These are phyloP conservation scores for Hymenoscyphus repandus DNA, from an alignment of 2,329 filamentous ascomycete species.

Conservation along the genomic window DNA sequence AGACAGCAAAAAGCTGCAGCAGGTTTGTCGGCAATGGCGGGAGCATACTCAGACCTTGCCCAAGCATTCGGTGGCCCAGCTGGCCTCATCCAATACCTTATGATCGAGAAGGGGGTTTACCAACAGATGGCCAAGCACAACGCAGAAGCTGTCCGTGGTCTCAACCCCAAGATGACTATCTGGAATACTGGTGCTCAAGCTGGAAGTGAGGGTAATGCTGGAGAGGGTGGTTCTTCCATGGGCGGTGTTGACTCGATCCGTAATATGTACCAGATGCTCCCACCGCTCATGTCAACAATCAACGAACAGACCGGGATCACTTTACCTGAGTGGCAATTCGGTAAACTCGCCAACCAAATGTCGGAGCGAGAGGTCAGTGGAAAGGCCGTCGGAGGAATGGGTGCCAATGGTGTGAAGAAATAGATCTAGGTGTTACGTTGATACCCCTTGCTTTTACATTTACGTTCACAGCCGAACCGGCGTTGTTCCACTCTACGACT, in stretches of 20 bases:
- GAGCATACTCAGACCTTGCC: slow-evolving; percentile 69
- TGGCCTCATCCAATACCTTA: slow-evolving; percentile 76
- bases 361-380: slow-evolving; percentile 20
- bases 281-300: slow-evolving; percentile 77
- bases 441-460: background rate
- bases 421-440: background rate
- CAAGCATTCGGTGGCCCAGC: slow-evolving; percentile 71
- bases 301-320: slow-evolving; percentile 65
- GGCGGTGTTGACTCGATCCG: slow-evolving; percentile 62
- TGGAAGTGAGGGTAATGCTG: slow-evolving; percentile 34
- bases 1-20: slow-evolving; percentile 69
- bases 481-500: too few species aligned
- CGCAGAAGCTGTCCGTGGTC: slow-evolving; percentile 65
- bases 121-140: slow-evolving; percentile 74
- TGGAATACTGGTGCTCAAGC: slow-evolving; percentile 70
- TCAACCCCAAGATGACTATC: slow-evolving; percentile 84
- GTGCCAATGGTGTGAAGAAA: background rate
- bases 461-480: too few species aligned
- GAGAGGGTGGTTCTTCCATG: slow-evolving; percentile 34
- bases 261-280: slow-evolving; percentile 79
- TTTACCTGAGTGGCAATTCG: slow-evolving; percentile 72
- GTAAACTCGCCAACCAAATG: slow-evolving; percentile 38
- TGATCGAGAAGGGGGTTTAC: slow-evolving; percentile 80
- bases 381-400: slow-evolving; percentile 5
- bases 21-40: slow-evolving; percentile 70